Evolutionary conservation across 1,284 basidiomycete genomes (phyloP).

Genomic region (Pseudozyma thailandica): DNA sequence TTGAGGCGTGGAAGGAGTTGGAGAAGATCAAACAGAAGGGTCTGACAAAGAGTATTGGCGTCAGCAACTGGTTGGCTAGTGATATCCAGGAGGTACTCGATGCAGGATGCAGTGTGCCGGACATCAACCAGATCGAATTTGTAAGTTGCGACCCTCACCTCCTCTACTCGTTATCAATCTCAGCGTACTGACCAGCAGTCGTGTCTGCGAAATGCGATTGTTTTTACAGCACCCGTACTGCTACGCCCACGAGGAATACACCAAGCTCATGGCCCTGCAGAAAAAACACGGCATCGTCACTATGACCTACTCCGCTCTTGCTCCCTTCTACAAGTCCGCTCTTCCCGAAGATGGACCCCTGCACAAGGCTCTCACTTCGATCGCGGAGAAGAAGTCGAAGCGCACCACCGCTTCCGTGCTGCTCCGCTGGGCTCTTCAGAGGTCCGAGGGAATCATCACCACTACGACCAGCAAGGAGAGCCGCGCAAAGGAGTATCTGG

Average conservation of each 20-base stretch:
- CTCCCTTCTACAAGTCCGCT: slow-evolving; percentile 44
- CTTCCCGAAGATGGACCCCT: slow-evolving; percentile 36
- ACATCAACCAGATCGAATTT: slow-evolving; percentile 60
- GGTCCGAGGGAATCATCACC: slow-evolving; percentile 51
- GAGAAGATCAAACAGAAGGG: slow-evolving; percentile 52
- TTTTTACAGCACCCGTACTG: slow-evolving; percentile 36
- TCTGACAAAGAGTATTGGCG: slow-evolving; percentile 50
- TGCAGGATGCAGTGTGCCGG: slow-evolving; percentile 43
- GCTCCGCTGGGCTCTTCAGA: slow-evolving; percentile 49
- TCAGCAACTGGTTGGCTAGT: slow-evolving; percentile 52
- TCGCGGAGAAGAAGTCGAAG: slow-evolving; percentile 37
- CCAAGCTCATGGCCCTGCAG: slow-evolving; percentile 41
- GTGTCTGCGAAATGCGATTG: neutral
- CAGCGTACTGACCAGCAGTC: too few relatives aligned
- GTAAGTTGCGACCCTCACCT: slow-evolving; percentile 17
- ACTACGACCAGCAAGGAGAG: slow-evolving; percentile 51
- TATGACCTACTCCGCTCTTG: slow-evolving; percentile 51
- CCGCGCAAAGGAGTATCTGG: slow-evolving; percentile 43
- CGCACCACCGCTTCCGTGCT: slow-evolving; percentile 42
- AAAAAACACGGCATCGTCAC: slow-evolving; percentile 49
- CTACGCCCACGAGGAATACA: slow-evolving; percentile 41
- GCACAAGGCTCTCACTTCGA: slow-evolving; percentile 34
- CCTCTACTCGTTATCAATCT: neutral
- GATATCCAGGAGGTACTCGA: slow-evolving; percentile 56
- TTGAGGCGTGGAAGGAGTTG: slow-evolving; percentile 54